Evolutionary conservation across 257 asterid species (phyloP), one percentile per base, ranked within the genome.

Genomic region (Nemophila menziesii): DNA sequence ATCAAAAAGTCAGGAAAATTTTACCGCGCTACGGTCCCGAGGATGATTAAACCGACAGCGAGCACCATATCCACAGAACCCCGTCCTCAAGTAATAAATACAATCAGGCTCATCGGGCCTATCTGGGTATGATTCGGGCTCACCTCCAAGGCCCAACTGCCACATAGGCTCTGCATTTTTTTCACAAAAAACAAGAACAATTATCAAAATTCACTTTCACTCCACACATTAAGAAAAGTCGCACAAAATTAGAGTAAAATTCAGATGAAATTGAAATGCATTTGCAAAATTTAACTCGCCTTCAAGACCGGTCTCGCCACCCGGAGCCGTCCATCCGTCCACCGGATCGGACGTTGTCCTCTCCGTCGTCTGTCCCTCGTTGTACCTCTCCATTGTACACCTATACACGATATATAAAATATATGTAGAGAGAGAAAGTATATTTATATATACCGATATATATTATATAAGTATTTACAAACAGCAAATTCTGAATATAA

Each of bases 271-370:
- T 52, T 52, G 29, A 39, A 57, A 58, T 57, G 52, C 45, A 37
- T 17, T 20, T 20, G 11, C 19, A n/a, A 39, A 40, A 11, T n/a
- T 33, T 20, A 11, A 45, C 68, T 48, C 33, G 38, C 80, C 80
- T 67, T 72, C 80, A 11, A 64, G 63, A 16, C 70, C 76, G 3
- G 80, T 68, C 51, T 62, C 70, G 6, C 63, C 65, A 3, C 55
- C 67, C 3, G 66, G 55, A 2, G 50, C 60, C 39, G 62, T 56
- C 78, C 73, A 62, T 50, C 51, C 67, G 44, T 48, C 57, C 56
- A 46, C 71, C 60, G 75, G 75, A 63, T 63, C 68, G 46, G 57
- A 43, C 36, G 45, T 46, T 11, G 64, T 50, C 47, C 54, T 72
- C 55, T 67, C 72, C 69, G 41, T 46, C 48, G 63, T 41, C 18